Evolutionary conservation across 2,329 filamentous ascomycete genomes (phyloP).

Genomic region (Xylogone sp.): DNA sequence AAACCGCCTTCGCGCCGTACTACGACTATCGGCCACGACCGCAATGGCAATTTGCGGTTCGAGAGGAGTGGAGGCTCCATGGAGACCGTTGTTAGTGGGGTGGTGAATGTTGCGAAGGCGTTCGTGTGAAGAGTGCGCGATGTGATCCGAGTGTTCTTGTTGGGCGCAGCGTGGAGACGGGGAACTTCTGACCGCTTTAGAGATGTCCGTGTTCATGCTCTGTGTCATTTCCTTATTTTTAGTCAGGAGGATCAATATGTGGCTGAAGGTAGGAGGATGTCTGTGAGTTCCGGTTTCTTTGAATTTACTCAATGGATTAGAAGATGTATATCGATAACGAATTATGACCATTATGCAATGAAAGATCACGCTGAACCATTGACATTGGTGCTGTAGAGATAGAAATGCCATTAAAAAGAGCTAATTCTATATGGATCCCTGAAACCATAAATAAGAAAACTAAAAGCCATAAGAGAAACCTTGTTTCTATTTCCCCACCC

Average conservation of each 20-base stretch:
- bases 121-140: conserved; percentile 24
- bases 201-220: not conserved
- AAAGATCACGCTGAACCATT: not conserved
- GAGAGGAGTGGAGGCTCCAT: conserved; percentile 17
- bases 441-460: not conserved
- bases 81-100: conserved; percentile 23
- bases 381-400: not conserved
- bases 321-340: not conserved
- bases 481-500: not conserved
- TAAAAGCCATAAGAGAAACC: not conserved
- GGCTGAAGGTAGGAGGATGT: not conserved
- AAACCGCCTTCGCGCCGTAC: conserved; percentile 23
- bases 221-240: not conserved
- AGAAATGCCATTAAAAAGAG: conserved; percentile 11
- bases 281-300: not conserved
- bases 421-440: conserved; percentile 7
- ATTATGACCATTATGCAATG: not conserved
- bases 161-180: not conserved
- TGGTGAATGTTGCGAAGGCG: conserved; percentile 28
- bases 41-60: conserved; percentile 12
- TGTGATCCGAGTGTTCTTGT: not conserved
- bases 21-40: conserved; percentile 1
- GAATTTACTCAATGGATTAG: not conserved
- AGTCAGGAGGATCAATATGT: not conserved
- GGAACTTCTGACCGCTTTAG: no score